Evolutionary conservation across 2,329 filamentous ascomycete species (phyloP).

Genomic region (Aspergillus costaricaensis): DNA sequence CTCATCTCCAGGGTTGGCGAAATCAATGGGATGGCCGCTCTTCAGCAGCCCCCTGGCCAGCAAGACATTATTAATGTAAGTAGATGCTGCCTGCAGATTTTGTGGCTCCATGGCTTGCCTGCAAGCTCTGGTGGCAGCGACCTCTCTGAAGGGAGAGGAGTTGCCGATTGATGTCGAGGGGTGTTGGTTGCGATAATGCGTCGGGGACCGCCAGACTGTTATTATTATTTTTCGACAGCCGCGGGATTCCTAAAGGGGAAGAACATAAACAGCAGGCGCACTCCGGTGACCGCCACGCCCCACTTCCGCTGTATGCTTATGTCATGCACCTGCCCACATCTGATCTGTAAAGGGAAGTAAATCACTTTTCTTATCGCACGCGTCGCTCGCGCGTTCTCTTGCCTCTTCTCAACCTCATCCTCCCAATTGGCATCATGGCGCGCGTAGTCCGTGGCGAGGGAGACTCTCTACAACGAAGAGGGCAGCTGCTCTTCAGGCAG

Average conservation of each 20-base stretch:
- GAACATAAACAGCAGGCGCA: constrained; percentile 44
- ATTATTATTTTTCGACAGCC: constrained; percentile 18
- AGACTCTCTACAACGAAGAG: constrained; percentile 39
- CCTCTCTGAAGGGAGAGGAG: constrained; percentile 5
- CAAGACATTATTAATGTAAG: constrained; percentile 66
- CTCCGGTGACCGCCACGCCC: constrained; percentile 23
- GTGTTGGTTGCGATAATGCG: not conserved
- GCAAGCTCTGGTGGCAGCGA: constrained; percentile 23
- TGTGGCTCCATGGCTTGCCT: constrained; percentile 46
- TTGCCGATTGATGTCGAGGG: constrained; percentile 5
- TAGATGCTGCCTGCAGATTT: constrained; percentile 62
- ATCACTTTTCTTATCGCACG: constrained; percentile 7
- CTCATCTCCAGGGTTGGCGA: constrained; percentile 68
- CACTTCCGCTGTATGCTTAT: constrained; percentile 25
- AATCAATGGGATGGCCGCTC: constrained; percentile 68
- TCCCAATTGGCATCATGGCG: not conserved
- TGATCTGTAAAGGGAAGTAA: not conserved
- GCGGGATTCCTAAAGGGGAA: constrained; percentile 41
- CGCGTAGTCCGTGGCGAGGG: constrained; percentile 16
- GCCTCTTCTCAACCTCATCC: not conserved
- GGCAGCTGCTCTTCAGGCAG: constrained; percentile 46
- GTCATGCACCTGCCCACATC: constrained; percentile 3
- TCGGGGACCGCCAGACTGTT: not conserved
- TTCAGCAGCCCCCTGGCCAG: constrained; percentile 64
- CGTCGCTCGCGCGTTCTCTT: constrained; percentile 2